Base-by-base conservation (phyloP, 2,329 filamentous ascomycete species). In the Alternaria consortialis region DNA sequence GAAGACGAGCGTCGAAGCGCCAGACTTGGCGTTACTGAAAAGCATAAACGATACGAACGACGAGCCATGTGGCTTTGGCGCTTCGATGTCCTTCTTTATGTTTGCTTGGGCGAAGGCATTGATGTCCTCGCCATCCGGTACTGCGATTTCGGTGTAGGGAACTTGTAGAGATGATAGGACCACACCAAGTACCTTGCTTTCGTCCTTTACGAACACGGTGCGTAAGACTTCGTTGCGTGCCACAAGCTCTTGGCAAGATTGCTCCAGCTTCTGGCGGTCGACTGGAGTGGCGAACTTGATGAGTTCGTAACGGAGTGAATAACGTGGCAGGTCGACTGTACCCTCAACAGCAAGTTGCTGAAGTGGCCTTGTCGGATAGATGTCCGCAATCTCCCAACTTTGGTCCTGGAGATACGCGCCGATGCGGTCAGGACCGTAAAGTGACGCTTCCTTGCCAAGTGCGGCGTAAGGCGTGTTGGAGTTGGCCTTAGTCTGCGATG, bases 231-330 rank as follows among this genome's bases (percentile, higher is more conserved):
- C 88, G 70, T 90, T 88, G 7, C 81, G 81, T 3, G 82, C 76
- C 1, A 91, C 85, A 4, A 91, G 83, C 34, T 86, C 79, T 50
- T 83, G 81, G 64, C 86, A 88, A 48, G 82, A 82, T 17, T 76
- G 62, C 32, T 84, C 78, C 25, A 89, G 80, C 12, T 82, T 81
- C 11, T 80, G 75, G 13, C 81, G 69, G 53, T 89, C 79, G 12
- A 90, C 78, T 0, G 68, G 63, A 0, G 80, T 82, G 25, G 86
- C 82, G 55, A 91, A 84, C 74, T 87, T 87, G 74, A 91, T 86
- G 60, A 88, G 81, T 62, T 88, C 87, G 70, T 91, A 90, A 13
- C 88, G 85, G 1, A 86, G 77, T 0, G 88, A 90, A 69, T 86
- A 89, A 2, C 88, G 84, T 4, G 88, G 88, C 3, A 83, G 77